Percentiles rank a stretch among this genome's conserved stretches.
phyloP scores from a whole-genome alignment of 305 asterid genomes.

The Fraxinus sp. region DNA sequence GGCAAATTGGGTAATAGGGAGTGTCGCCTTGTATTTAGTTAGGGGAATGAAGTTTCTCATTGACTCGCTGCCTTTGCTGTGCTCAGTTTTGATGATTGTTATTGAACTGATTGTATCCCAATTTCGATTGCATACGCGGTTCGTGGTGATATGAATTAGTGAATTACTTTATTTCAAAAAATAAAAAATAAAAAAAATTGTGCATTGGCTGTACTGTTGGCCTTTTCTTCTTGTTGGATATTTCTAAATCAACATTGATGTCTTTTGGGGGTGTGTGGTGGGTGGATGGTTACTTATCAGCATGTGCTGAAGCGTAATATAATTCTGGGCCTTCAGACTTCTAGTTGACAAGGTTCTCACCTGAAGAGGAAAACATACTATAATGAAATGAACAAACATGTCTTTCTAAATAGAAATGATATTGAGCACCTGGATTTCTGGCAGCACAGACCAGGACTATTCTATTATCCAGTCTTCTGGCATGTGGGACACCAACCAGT shows the following conservation, averaged over 20 bases:
- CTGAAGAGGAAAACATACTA: neutral
- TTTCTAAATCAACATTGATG: conserved; percentile 19
- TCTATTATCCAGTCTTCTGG: neutral
- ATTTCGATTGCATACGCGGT: neutral
- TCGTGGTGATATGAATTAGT: neutral
- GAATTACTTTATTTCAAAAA: neutral
- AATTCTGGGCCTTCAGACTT: neutral
- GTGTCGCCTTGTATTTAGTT: neutral
- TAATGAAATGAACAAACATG: neutral
- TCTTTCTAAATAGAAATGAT: neutral
- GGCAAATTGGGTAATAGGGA: neutral
- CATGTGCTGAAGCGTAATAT: neutral
- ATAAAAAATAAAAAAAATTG: no score
- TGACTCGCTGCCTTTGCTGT: neutral
- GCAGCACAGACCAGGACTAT: neutral
- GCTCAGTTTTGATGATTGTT: neutral
- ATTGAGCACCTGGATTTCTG: neutral
- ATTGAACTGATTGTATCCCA: neutral
- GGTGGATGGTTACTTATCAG: neutral
- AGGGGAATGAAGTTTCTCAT: neutral
- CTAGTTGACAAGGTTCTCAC: neutral
- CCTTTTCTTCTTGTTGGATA: neutral
- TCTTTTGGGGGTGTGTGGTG: neutral
- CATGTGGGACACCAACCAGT: neutral
- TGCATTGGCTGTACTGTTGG: neutral